Conservation (phyloP, 2,329 filamentous ascomycete genomes). For the Beauveria bassiana region DNA sequence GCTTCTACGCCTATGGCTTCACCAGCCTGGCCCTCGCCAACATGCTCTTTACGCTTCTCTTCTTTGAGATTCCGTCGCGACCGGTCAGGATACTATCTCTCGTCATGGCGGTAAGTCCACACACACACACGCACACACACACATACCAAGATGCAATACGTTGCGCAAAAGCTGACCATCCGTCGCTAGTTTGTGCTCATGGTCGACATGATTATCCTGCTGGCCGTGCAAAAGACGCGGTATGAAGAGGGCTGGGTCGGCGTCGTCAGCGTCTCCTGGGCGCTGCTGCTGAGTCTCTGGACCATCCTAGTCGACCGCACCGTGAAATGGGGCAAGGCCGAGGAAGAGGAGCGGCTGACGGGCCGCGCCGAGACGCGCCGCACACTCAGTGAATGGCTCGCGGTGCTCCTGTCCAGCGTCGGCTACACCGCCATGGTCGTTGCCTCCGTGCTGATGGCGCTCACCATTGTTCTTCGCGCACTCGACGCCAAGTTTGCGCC, state of each 20-base stretch:
- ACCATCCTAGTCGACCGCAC: conserved; percentile 70
- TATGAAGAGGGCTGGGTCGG: conserved; percentile 88
- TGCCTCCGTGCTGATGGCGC: conserved; percentile 67
- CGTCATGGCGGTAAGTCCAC: conserved; percentile 43
- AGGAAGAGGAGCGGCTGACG: conserved; percentile 88
- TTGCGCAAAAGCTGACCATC: neutral
- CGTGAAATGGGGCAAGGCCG: conserved; percentile 84
- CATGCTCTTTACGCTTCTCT: conserved; percentile 68
- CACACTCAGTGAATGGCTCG: conserved; percentile 75
- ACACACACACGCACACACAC: neutral
- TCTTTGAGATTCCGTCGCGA: conserved; percentile 79
- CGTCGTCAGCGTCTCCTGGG: conserved; percentile 77
- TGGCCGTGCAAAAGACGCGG: conserved; percentile 65
- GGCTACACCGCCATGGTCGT: conserved; percentile 61
- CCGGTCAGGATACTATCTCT: conserved; percentile 67
- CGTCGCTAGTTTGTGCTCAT: conserved; percentile 24
- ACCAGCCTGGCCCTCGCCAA: conserved; percentile 71
- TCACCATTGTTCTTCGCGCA: conserved; percentile 70
- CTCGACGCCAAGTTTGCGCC: conserved; percentile 67
- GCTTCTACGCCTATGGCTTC: conserved; percentile 83
- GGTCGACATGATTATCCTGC: conserved; percentile 70
- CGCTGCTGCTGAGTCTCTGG: conserved; percentile 70
- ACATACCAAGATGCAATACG: no score
- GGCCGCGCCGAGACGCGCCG: conserved; percentile 80
- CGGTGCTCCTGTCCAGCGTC: conserved; percentile 67